Conservation (phyloP, 1,139 yeast species). For the Yamadazyma sp. region DNA sequence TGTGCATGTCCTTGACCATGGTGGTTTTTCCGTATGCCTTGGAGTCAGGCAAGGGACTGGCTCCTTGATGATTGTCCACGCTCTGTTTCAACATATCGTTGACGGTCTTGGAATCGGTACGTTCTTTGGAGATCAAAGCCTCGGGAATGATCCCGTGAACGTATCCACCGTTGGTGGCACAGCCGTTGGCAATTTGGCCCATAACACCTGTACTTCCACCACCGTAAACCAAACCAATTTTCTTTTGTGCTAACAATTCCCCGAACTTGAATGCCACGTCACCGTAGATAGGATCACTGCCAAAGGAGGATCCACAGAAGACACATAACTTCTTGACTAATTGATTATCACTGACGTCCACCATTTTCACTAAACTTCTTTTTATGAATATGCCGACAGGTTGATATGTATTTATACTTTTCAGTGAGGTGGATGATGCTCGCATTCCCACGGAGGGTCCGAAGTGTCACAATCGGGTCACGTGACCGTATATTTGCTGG, state of each 20-base stretch:
- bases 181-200: constrained; percentile 82
- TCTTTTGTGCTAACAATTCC: constrained; percentile 49
- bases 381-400: background rate
- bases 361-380: constrained; percentile 8
- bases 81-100: constrained; percentile 47
- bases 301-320: constrained; percentile 83
- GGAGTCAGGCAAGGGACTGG: constrained; percentile 63
- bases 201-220: constrained; percentile 88
- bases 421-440: background rate
- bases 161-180: constrained; percentile 64
- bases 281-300: constrained; percentile 52
- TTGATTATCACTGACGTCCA: constrained; percentile 5
- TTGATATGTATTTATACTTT: constrained; percentile 1
- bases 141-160: constrained; percentile 88
- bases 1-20: constrained; percentile 86
- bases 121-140: constrained; percentile 75
- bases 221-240: constrained; percentile 84
- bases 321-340: constrained; percentile 61
- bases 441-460: constrained; percentile 2
- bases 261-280: constrained; percentile 63
- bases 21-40: constrained; percentile 74
- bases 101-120: constrained; percentile 48
- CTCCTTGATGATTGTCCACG: constrained; percentile 55
- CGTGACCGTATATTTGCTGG: background rate
- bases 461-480: background rate